phyloP scores from a whole-genome alignment of 2,329 filamentous ascomycete genomes.

The Huntiella bhutanensis region DNA sequence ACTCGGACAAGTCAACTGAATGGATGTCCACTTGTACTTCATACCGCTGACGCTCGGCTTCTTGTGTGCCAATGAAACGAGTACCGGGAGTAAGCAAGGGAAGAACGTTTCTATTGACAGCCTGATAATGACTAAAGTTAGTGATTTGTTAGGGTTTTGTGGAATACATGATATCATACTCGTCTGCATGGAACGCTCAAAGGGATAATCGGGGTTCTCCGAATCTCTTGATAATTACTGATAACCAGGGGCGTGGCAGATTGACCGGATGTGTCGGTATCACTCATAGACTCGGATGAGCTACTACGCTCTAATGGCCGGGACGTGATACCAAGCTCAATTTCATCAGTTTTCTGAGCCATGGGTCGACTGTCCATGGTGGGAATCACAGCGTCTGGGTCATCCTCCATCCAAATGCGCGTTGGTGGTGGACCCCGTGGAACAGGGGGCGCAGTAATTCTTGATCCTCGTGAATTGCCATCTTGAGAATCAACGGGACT shows the following conservation, averaged over 20 bases:
- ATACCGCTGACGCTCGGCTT: slow-evolving; percentile 82
- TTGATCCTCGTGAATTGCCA: not conserved
- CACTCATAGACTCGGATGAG: too few species aligned
- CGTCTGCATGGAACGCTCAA: not conserved
- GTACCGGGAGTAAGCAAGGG: slow-evolving; percentile 76
- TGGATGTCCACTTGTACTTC: slow-evolving; percentile 95
- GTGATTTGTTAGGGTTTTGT: not conserved
- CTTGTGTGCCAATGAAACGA: slow-evolving; percentile 75
- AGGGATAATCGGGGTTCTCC: too few species aligned
- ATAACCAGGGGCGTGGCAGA: too few species aligned
- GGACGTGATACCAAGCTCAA: too few species aligned
- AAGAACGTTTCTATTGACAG: slow-evolving; percentile 28
- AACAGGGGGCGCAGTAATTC: not conserved
- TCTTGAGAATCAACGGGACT: too few species aligned
- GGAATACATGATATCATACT: slow-evolving; percentile 1
- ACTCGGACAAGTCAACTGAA: slow-evolving; percentile 84
- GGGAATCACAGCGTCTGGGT: not conserved
- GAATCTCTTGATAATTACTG: too few species aligned
- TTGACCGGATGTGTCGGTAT: too few species aligned
- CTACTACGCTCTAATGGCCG: too few species aligned
- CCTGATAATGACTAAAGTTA: not conserved
- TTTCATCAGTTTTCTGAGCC: too few species aligned
- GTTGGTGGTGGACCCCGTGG: not conserved
- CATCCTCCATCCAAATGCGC: not conserved
- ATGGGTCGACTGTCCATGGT: too few species aligned